A percentile compares a stretch with the other conserved stretches of the same genome.
Evolutionary conservation across 129 eudicot genomes (phyloP).

Genomic region (Oenanthe sinensis): DNA sequence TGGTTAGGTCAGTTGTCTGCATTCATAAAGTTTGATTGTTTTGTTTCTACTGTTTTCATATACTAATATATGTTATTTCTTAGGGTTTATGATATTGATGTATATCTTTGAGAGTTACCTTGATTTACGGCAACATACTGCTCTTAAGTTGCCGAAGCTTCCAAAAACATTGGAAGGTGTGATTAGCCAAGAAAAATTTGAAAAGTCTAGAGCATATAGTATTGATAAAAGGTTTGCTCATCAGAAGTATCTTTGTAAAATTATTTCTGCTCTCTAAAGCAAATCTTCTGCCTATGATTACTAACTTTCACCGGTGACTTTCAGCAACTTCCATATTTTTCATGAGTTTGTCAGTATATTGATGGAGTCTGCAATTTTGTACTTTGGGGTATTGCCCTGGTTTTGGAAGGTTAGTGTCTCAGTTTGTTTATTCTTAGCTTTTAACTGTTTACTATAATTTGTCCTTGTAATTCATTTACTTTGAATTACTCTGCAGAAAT

Average conservation of each 20-base stretch:
- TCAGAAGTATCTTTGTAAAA: not conserved
- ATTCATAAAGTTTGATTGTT: not conserved
- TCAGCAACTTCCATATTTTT: conserved; percentile 79
- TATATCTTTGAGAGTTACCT: conserved; percentile 83
- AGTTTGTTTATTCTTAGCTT: not conserved
- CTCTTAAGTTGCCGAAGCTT: conserved; percentile 71
- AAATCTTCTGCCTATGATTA: not conserved
- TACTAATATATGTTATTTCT: not conserved
- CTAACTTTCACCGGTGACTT: not conserved
- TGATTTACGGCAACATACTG: conserved; percentile 85
- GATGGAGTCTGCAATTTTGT: conserved; percentile 76
- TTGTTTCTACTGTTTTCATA: not conserved
- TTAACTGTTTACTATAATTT: not conserved
- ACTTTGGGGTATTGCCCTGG: conserved; percentile 78
- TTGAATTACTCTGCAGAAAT: conserved; percentile 40
- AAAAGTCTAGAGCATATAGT: conserved; percentile 93
- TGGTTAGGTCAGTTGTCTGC: not conserved
- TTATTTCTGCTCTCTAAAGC: conserved; percentile 2
- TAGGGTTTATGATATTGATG: conserved; percentile 92
- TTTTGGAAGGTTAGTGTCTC: conserved; percentile 71
- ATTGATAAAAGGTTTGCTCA: conserved; percentile 74
- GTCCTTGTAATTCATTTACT: not conserved
- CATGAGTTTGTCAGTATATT: conserved; percentile 72
- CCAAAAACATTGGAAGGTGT: conserved; percentile 83
- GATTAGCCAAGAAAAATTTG: conserved; percentile 84